Conservation (phyloP, 768 basidiomycete genomes). For the Omphalotus guepiniiformis region DNA sequence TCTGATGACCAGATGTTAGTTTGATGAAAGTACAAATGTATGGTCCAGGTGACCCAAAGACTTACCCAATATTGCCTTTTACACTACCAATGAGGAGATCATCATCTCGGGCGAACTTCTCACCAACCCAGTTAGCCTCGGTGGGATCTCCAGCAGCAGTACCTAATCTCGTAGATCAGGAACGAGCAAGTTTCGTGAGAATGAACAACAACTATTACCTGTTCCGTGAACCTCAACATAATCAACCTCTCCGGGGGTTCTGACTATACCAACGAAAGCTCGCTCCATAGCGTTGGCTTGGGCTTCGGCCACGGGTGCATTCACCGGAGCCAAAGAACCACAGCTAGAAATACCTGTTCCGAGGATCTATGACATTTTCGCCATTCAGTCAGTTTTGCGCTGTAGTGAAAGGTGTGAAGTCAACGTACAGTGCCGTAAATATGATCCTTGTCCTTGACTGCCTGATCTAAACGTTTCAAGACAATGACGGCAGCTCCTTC, state of each 20-base stretch:
- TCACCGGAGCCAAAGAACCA: constrained; percentile 31
- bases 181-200: neutral
- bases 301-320: constrained; percentile 32
- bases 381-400: neutral
- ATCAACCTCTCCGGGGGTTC: constrained; percentile 36
- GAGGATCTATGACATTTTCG: constrained; percentile 25
- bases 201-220: constrained; percentile 19
- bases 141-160: constrained; percentile 47
- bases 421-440: constrained; percentile 35
- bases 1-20: constrained; percentile 13
- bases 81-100: constrained; percentile 37
- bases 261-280: constrained; percentile 28
- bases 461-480: constrained; percentile 34
- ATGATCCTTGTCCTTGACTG: constrained; percentile 33
- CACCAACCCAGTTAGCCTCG: constrained; percentile 42
- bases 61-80: constrained; percentile 44
- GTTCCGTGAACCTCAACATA: constrained; percentile 50
- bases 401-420: neutral
- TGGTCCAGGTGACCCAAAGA: neutral
- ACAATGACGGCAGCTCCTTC: constrained; percentile 37
- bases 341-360: constrained; percentile 34
- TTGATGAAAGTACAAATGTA: neutral
- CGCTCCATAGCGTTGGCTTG: constrained; percentile 33
- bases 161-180: constrained; percentile 12
- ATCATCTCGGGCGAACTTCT: constrained; percentile 12